Evolutionary conservation across 768 basidiomycete species (phyloP), one percentile per base, ranked within the genome.

Genomic region (Daedalea quercina): DNA sequence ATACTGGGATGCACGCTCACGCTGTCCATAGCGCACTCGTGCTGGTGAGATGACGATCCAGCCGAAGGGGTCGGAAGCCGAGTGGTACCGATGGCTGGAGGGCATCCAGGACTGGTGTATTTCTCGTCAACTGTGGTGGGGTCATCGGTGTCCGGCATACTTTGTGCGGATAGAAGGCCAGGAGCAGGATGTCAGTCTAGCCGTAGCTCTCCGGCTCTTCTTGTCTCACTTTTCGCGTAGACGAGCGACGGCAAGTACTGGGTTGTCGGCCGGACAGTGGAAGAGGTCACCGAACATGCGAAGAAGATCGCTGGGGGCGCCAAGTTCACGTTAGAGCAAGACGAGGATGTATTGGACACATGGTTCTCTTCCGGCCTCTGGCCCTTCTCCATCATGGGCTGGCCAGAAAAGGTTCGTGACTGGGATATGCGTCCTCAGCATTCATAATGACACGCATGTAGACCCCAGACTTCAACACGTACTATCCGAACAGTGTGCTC

Each of bases 41-140:
- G 88, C 87, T 0, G 95, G 95, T 23, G 95, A 97, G 65, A 76
- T 97, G 43, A 59, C 75, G 41, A 93, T 98, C 54, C 69, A 76
- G 8, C 96, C 95, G 1, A 89, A 90, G 61, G 76, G 80, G 47
- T 94, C 89, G 9, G 95, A 96, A 63, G 82, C 78, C 42, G 95
- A 99, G 37, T 98, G 94, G 94, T 94, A 89, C 67, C 80, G 91
- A 53, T 98, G 96, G 95, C 73, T 98, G 34, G 91, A 94, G 58
- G 81, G 79, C 58, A 92, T 96, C 54, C 93, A 97, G 69, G 96
- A 98, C 65, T 99, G 96, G 96, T 99, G 96, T 72, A 87, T 98
- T 63, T 98, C 96, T 1, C 88, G 96, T 50, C 96, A 99, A 65
- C 78, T 98, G 17, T 99, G 96, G 96, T 98, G 95, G 95, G 95